phyloP scores from a whole-genome alignment of 2,329 filamentous ascomycete genomes.

The Nemania bipapillata region DNA sequence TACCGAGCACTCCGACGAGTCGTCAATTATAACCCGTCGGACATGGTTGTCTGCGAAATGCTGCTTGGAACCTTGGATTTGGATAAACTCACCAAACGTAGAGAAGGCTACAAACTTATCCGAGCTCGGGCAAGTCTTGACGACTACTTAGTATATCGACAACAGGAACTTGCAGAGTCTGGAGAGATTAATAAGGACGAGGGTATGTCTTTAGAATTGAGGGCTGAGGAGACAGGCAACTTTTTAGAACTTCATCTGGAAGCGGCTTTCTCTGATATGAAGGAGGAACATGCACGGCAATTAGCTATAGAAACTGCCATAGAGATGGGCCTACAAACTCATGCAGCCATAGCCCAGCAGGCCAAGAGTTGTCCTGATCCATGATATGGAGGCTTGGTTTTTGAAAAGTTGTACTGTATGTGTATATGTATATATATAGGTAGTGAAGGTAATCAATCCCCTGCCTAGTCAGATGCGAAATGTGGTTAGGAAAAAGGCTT shows the following conservation, averaged over 20 bases:
- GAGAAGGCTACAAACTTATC: conserved; percentile 57
- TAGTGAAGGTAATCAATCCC: neutral
- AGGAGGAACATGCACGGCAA: conserved; percentile 19
- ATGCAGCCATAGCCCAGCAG: conserved; percentile 6
- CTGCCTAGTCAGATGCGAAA: neutral
- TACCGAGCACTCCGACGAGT: conserved; percentile 57
- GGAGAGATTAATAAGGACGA: conserved; percentile 48
- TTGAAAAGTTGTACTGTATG: no score
- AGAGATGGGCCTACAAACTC: conserved; percentile 43
- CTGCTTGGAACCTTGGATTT: conserved; percentile 59
- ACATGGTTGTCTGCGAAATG: conserved; percentile 61
- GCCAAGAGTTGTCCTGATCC: conserved; percentile 5
- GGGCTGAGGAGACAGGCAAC: conserved; percentile 56
- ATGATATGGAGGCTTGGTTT: neutral
- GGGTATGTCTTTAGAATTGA: conserved; percentile 53
- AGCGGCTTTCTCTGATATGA: conserved; percentile 32
- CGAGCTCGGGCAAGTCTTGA: conserved; percentile 59
- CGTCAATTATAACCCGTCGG: conserved; percentile 59
- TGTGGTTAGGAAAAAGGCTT: no score
- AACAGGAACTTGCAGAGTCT: conserved; percentile 42
- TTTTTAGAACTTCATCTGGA: conserved; percentile 57
- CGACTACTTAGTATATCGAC: conserved; percentile 49
- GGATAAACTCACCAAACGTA: conserved; percentile 52
- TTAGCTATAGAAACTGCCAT: conserved; percentile 37
- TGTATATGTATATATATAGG: conserved; percentile 14